Conservation (phyloP, 257 asterid genomes). For the Gardenia jasminoides region DNA sequence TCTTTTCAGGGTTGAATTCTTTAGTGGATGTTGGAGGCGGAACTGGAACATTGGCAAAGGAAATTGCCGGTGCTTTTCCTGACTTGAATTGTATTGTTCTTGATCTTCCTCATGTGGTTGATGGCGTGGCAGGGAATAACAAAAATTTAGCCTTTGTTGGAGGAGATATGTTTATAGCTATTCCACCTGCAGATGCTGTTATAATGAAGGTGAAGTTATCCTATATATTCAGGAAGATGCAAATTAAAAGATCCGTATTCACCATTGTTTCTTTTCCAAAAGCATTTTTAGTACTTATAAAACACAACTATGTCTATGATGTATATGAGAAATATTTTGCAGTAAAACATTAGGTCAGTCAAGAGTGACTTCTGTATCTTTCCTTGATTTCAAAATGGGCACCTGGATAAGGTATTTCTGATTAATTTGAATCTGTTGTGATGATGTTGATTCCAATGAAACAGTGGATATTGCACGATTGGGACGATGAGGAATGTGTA, state of each 20-base stretch:
- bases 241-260: not conserved
- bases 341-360: not conserved
- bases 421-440: not conserved
- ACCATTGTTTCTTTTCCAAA: no score
- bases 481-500: constrained; percentile 29
- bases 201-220: constrained; percentile 20
- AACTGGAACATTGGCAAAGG: constrained; percentile 7
- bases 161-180: constrained; percentile 26
- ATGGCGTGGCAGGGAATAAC: not conserved
- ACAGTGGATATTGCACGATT: constrained; percentile 37
- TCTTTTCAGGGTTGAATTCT: constrained; percentile 18
- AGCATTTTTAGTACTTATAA: no score
- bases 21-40: constrained; percentile 20
- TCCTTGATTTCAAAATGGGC: no score
- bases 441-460: not conserved
- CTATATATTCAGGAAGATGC: not conserved
- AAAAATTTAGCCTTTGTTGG: not conserved
- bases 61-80: constrained; percentile 5
- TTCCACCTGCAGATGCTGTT: constrained; percentile 31
- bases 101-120: constrained; percentile 17
- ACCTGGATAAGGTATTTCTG: not conserved
- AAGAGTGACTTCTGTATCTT: not conserved
- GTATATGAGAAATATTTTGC: not conserved
- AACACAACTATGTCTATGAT: no score
- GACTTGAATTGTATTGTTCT: not conserved